phyloP scores from a whole-genome alignment of 73 alveolate species.

The Symbiodinium pilosum region DNA sequence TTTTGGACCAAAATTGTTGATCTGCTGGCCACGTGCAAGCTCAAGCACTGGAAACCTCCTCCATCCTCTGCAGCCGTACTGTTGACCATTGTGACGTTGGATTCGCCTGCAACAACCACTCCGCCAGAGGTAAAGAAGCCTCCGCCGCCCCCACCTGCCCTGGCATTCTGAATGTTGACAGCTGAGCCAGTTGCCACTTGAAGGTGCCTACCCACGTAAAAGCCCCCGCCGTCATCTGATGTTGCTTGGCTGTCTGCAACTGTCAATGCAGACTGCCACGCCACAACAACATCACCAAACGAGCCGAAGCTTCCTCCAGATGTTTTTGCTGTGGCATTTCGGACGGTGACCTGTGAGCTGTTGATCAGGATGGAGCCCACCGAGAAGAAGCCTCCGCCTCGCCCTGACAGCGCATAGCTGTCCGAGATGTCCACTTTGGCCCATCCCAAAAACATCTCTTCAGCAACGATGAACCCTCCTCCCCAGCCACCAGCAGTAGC shows the following conservation, averaged over 20 bases:
- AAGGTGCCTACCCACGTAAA: not conserved
- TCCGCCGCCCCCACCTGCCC: not conserved
- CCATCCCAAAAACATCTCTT: no score
- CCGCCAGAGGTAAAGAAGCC: not conserved
- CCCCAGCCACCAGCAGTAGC: not conserved
- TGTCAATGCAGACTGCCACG: not conserved
- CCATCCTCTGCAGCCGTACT: not conserved
- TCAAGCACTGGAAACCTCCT: not conserved
- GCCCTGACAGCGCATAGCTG: no score
- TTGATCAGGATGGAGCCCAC: not conserved
- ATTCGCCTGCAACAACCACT: not conserved
- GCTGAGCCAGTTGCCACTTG: not conserved
- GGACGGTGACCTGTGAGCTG: not conserved
- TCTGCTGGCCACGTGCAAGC: not conserved
- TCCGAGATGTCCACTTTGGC: no score
- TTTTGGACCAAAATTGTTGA: not conserved
- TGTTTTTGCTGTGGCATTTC: not conserved
- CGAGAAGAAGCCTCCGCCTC: no score
- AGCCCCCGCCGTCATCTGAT: not conserved
- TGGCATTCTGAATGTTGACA: not conserved
- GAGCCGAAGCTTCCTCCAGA: not conserved
- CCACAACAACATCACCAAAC: not conserved
- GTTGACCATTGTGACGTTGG: not conserved
- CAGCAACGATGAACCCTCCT: not conserved
- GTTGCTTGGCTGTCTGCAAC: not conserved